Conservation (phyloP, 2,329 filamentous ascomycete genomes). For the Hypoxylon sp. region DNA sequence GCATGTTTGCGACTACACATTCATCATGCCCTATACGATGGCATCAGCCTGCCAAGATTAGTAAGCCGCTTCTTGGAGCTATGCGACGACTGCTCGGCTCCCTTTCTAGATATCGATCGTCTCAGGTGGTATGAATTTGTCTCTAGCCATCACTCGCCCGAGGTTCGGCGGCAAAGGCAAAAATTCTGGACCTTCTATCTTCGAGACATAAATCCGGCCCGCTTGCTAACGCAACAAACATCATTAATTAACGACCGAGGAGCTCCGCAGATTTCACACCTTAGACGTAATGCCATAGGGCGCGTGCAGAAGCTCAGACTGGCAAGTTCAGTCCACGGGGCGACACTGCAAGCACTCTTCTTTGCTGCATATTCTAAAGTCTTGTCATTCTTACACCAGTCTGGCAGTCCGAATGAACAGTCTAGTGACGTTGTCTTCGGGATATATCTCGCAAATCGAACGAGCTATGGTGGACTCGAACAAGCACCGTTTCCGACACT, state of each 20-base stretch:
- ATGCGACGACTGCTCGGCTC: constrained; percentile 24
- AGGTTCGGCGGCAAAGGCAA: constrained; percentile 37
- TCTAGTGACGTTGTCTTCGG: constrained; percentile 72
- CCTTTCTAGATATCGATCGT: background rate
- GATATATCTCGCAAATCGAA: constrained; percentile 85
- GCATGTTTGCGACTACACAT: constrained; percentile 68
- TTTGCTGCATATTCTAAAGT: constrained; percentile 76
- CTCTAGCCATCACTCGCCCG: constrained; percentile 37
- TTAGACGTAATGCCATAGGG: constrained; percentile 38
- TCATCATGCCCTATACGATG: constrained; percentile 92
- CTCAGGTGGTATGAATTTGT: constrained; percentile 48
- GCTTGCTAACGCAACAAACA: background rate
- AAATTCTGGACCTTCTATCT: constrained; percentile 65
- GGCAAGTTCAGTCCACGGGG: constrained; percentile 57
- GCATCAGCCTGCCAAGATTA: constrained; percentile 77
- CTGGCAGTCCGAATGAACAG: background rate
- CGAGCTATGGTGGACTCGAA: constrained; percentile 63
- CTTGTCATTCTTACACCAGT: constrained; percentile 43
- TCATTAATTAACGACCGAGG: background rate
- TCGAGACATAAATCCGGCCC: constrained; percentile 25
- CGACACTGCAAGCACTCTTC: constrained; percentile 80
- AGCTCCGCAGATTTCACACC: constrained; percentile 28
- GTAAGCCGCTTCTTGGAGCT: constrained; percentile 58
- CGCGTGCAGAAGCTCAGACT: constrained; percentile 38
- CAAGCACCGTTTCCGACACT: constrained; percentile 75